These are phyloP conservation scores for Mortierella alpina DNA, from an alignment of 192 early-diverging fungal species.

Conservation along the genomic window DNA sequence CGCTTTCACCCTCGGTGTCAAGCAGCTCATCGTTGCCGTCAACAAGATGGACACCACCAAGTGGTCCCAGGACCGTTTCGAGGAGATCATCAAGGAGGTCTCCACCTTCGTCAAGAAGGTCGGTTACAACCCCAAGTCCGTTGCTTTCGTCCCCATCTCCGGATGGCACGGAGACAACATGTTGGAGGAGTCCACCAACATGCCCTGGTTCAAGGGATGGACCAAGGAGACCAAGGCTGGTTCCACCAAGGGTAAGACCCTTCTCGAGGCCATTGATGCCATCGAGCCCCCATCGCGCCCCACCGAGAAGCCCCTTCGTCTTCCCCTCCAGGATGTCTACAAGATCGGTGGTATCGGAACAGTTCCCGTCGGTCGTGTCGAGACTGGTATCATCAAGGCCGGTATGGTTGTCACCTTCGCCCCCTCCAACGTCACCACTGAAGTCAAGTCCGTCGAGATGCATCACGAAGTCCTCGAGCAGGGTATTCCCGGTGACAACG, in stretches of 20 bases:
- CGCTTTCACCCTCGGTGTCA: constrained; percentile 97
- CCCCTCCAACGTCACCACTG: constrained; percentile 87
- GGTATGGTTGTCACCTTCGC: constrained; percentile 92
- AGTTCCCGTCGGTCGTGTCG: constrained; percentile 97
- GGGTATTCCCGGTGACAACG: constrained; percentile 96
- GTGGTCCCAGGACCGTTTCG: constrained; percentile 94
- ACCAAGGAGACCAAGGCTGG: constrained; percentile 88
- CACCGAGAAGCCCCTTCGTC: constrained; percentile 94
- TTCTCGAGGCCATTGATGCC: constrained; percentile 95
- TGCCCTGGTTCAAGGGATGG: constrained; percentile 99
- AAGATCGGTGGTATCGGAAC: constrained; percentile 98
- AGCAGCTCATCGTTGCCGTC: constrained; percentile 97
- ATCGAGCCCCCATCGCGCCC: constrained; percentile 92
- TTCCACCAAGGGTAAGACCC: constrained; percentile 77
- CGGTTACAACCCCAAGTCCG: constrained; percentile 92
- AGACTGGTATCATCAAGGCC: constrained; percentile 94
- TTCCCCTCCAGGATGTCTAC: constrained; percentile 98
- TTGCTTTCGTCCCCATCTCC: constrained; percentile 97
- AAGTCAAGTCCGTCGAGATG: constrained; percentile 99
- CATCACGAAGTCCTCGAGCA: constrained; percentile 93
- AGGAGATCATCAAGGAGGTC: constrained; percentile 97
- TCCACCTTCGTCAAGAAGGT: constrained; percentile 97
- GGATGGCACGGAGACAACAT: constrained; percentile 99
- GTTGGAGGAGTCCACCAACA: constrained; percentile 92
- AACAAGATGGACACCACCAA: constrained; percentile 99